Conservation (phyloP, 108 stramenopile genomes). For the Hondaea fermentalgiana region DNA sequence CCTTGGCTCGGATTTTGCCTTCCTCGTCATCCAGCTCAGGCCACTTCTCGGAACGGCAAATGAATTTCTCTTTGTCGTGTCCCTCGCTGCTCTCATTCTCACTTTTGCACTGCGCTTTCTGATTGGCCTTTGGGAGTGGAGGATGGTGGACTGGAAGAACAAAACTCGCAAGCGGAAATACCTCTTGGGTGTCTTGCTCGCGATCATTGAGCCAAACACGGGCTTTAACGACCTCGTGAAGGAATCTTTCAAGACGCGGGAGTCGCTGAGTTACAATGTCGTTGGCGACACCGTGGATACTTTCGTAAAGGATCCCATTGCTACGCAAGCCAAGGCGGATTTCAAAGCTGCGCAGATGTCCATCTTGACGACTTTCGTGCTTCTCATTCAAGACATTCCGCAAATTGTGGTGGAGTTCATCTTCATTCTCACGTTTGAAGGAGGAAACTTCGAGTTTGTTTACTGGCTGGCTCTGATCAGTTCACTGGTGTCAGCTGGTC, state of each 20-base stretch:
- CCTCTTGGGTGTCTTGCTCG: background rate
- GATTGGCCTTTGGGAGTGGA: background rate
- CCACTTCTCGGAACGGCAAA: background rate
- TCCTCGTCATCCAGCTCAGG: background rate
- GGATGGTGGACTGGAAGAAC: background rate
- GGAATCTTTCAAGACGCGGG: background rate
- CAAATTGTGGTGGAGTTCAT: background rate
- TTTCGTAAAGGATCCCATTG: background rate
- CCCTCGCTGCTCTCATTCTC: background rate
- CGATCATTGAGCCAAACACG: background rate
- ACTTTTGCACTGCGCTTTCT: background rate
- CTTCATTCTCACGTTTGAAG: background rate
- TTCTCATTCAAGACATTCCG: background rate
- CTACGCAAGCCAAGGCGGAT: background rate
- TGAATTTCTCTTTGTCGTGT: background rate
- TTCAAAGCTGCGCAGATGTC: background rate
- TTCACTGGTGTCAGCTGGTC: background rate
- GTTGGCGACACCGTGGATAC: background rate
- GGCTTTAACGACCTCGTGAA: background rate
- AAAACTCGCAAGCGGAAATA: background rate
- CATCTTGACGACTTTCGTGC: background rate
- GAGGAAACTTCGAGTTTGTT: background rate
- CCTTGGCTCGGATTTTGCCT: background rate
- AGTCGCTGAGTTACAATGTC: background rate
- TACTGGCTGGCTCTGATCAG: background rate